A percentile compares a stretch with the other conserved stretches of the same genome.
phyloP scores from a whole-genome alignment of 164 flowering plant species.

The Pachysandra terminalis region DNA sequence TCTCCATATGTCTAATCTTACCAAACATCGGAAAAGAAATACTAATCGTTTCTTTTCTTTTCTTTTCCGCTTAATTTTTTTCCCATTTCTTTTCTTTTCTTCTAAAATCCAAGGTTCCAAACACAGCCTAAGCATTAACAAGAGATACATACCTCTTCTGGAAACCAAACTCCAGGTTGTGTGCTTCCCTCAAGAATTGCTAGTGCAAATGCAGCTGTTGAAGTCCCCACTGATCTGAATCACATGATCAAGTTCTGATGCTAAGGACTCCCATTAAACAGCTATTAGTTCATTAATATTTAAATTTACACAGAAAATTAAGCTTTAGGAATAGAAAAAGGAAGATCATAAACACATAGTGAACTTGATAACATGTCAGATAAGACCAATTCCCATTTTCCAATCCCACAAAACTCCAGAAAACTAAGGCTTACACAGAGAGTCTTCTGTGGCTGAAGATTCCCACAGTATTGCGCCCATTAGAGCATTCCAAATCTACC shows the following conservation, averaged over 20 bases:
- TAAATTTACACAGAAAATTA: not conserved
- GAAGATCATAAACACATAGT: not conserved
- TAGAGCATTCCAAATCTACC: slow-evolving; percentile 90
- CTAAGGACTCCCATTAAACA: not conserved
- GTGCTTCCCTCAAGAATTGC: slow-evolving; percentile 95
- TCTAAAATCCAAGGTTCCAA: no score
- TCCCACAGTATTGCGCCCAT: slow-evolving; percentile 63
- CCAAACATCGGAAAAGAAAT: no score
- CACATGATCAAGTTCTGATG: not conserved
- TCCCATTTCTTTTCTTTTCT: no score
- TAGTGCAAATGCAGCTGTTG: slow-evolving; percentile 82
- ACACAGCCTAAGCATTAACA: no score
- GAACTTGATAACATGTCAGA: not conserved
- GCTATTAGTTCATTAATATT: not conserved
- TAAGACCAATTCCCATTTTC: not conserved
- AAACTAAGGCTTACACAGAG: slow-evolving; percentile 52
- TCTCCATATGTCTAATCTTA: no score
- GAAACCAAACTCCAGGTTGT: slow-evolving; percentile 98
- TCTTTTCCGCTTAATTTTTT: no score
- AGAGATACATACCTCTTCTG: slow-evolving; percentile 72
- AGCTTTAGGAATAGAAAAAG: not conserved
- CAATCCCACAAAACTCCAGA: not conserved
- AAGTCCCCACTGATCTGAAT: slow-evolving; percentile 75
- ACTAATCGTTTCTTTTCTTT: no score
- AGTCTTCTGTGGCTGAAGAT: slow-evolving; percentile 76